Percentiles rank a stretch among this genome's conserved stretches.
Conservation (phyloP, 768 basidiomycete genomes). For the Wakefieldia striispora region DNA sequence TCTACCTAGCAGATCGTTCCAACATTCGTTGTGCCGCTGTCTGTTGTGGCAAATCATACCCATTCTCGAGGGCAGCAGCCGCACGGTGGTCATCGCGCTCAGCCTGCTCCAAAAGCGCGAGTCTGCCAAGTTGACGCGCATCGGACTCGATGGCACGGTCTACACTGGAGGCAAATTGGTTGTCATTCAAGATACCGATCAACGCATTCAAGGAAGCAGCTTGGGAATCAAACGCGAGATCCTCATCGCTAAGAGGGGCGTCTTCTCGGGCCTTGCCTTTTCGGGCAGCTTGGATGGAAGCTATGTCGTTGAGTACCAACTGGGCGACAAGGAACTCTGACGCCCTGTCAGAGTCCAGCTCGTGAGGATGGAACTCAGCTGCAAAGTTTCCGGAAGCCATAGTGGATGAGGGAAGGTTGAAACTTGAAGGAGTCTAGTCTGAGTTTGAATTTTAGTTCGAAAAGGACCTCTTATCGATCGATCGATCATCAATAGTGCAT, state of each 20-base stretch:
- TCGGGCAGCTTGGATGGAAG: constrained; percentile 28
- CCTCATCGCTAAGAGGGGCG: constrained; percentile 39
- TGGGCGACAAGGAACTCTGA: constrained; percentile 40
- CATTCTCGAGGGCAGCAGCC: constrained; percentile 38
- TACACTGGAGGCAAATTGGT: constrained; percentile 31
- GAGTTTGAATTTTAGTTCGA: too few species aligned
- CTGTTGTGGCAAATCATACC: constrained; percentile 16
- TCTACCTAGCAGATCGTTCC: constrained; percentile 9
- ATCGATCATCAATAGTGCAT: too few species aligned
- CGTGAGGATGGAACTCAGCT: constrained; percentile 11
- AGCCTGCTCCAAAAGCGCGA: constrained; percentile 34
- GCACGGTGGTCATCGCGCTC: constrained; percentile 42
- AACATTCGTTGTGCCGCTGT: constrained; percentile 10
- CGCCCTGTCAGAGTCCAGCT: constrained; percentile 28
- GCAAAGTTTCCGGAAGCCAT: constrained; percentile 12
- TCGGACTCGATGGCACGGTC: constrained; percentile 40
- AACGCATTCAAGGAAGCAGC: constrained; percentile 33
- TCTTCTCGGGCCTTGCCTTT: constrained; percentile 40
- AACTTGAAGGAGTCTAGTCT: too few species aligned
- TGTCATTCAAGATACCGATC: constrained; percentile 35
- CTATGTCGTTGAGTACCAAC: constrained; percentile 43
- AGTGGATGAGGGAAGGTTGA: not conserved
- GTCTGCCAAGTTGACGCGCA: constrained; percentile 28
- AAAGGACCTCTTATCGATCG: too few species aligned
- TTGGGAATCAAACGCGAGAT: constrained; percentile 44